phyloP scores from a whole-genome alignment of 768 basidiomycete genomes.

The Rickenella mellea region DNA sequence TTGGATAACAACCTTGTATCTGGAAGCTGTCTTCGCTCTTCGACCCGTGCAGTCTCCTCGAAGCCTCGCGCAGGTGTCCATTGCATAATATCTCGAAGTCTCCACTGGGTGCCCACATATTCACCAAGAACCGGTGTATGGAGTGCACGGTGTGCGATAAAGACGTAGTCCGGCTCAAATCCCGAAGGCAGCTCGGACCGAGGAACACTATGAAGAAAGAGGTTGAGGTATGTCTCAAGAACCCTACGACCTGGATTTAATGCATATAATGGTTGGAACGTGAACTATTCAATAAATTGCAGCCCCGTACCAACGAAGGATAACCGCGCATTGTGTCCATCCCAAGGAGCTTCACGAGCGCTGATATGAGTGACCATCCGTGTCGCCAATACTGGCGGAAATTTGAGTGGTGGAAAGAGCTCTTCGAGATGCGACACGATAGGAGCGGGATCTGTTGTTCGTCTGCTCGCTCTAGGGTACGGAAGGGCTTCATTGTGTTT shows the following conservation, averaged over 20 bases:
- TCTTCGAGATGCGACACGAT: slow-evolving; percentile 48
- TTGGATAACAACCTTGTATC: slow-evolving; percentile 24
- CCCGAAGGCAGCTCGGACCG: slow-evolving; percentile 27
- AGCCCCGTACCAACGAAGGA: slow-evolving; percentile 59
- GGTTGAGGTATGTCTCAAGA: slow-evolving; percentile 62
- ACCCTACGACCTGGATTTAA: slow-evolving; percentile 56
- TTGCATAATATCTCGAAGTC: slow-evolving; percentile 58
- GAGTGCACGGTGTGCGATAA: slow-evolving; percentile 43
- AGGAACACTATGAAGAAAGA: slow-evolving; percentile 54
- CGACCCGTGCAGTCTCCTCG: slow-evolving; percentile 23
- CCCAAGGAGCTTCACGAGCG: slow-evolving; percentile 47
- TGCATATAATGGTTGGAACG: neutral
- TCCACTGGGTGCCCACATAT: slow-evolving; percentile 68
- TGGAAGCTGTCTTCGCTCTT: slow-evolving; percentile 2
- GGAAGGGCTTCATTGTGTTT: too few relatives aligned
- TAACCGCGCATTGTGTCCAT: slow-evolving; percentile 66
- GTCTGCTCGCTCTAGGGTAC: neutral
- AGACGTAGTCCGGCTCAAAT: slow-evolving; percentile 45
- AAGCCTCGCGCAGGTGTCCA: slow-evolving; percentile 54
- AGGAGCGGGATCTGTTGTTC: neutral
- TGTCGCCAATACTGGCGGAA: slow-evolving; percentile 60
- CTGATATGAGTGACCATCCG: slow-evolving; percentile 74
- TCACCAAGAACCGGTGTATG: slow-evolving; percentile 69
- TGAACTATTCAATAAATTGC: neutral
- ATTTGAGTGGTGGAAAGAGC: slow-evolving; percentile 57